Conservation (phyloP, 805 yeast species). For the Zygotorulaspora chibaensis region DNA sequence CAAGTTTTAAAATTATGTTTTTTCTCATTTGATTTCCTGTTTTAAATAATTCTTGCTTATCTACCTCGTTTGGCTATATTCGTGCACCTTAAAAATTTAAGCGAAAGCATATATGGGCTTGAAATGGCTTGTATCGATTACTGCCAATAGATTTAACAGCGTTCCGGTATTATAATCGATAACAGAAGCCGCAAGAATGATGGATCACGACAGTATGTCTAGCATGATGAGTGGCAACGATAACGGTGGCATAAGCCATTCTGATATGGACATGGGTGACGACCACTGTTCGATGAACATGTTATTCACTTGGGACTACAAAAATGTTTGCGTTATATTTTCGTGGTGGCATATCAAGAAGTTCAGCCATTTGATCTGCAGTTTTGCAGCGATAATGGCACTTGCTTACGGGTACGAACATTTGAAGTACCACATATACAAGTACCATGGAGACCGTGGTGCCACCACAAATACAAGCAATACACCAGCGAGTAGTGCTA, state of each 20-base stretch:
- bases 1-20: conserved; percentile 9
- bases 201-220: background rate
- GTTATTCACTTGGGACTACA: conserved; percentile 77
- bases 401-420: conserved; percentile 61
- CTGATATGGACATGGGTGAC: conserved; percentile 25
- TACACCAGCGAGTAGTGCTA: conserved; percentile 1
- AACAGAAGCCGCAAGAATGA: background rate
- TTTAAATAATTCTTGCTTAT: background rate
- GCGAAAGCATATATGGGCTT: no score
- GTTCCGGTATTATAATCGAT: background rate
- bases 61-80: background rate
- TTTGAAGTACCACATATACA: conserved; percentile 24
- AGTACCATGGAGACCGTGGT: conserved; percentile 10
- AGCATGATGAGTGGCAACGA: background rate
- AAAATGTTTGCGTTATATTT: conserved; percentile 67
- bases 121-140: no score
- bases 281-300: conserved; percentile 58
- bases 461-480: conserved; percentile 2
- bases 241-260: conserved; percentile 16
- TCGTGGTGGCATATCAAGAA: conserved; percentile 75
- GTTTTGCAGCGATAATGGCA: conserved; percentile 46
- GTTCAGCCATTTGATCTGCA: conserved; percentile 45
- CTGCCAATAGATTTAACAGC: background rate
- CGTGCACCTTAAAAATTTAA: background rate
- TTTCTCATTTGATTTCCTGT: background rate